Base-by-base conservation (phyloP, 345 rosid genomes). In the Brassica cretica region DNA sequence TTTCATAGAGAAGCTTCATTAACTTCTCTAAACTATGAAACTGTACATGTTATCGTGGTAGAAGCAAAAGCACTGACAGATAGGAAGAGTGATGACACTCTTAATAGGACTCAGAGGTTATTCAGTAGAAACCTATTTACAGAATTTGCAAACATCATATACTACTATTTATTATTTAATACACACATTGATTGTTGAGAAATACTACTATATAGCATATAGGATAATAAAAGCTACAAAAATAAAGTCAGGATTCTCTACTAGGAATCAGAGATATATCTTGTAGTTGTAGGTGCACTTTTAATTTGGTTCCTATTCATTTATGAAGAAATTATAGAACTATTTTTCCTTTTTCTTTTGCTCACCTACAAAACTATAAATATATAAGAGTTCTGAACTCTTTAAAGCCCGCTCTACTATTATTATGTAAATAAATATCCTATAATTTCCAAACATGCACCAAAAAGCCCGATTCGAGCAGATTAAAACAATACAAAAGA, bases 91-190 rank as follows among this genome's bases (percentile, higher is more conserved):
- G 66, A 61, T 73, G 71, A 68, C 66, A 73, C 65, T 68, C 74
- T 79, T 79, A 79, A 79, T 79, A 74, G 71, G 58, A 68, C 58
- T 74, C 78, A 62, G 70, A 68, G 73, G 70, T 78, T 78, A 61
- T 55, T 68, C 37, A 67, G 35, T 72, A 59, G 30, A 78, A 66
- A 49, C 73, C 81, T 51, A 72, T 78, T 66, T 73, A 72, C 73
- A 78, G 33, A 78, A 58, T 30, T 5, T 32, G 41, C 18, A 66
- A 72, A 16, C 58, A 65, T 58, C 62, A 25, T 72, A 49, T 39
- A 60, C 32, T 66, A 41, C 68, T 60, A n/a, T 51, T n/a, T 51
- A 46, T 66, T 65, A 29, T 27, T 27, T 27, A 66, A 72, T 46
- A 60, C 25, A 72, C 41, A 73, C 73, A 78, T 78, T 66, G 4